These are phyloP conservation scores for Acanthamoeba sp. DNA, from an alignment of 208 protist species.

Conservation along the genomic window DNA sequence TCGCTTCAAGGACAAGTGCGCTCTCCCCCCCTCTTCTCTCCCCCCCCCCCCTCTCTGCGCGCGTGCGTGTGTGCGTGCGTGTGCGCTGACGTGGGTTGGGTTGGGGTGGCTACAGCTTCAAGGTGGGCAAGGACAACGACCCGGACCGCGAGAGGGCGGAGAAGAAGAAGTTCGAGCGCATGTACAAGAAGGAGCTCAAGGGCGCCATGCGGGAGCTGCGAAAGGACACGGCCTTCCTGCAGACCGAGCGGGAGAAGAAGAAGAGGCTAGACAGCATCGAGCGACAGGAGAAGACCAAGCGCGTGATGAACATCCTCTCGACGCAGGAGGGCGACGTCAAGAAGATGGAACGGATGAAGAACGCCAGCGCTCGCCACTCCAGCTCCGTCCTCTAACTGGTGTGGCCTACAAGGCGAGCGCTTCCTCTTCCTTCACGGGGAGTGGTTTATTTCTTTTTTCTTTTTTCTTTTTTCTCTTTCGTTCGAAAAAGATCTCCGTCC, in stretches of 20 bases:
- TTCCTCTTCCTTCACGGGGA: no score
- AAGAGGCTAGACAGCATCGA: not conserved
- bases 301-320: not conserved
- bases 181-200: conserved; percentile 65
- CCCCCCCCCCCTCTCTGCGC: no score
- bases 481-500: no score
- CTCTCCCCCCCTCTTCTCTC: no score
- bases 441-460: no score
- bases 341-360: conserved; percentile 56
- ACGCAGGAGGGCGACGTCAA: conserved; percentile 62
- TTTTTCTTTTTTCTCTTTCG: no score
- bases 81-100: no score
- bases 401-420: no score
- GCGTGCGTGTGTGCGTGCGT: no score
- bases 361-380: not conserved
- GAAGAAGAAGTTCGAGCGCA: conserved; percentile 27
- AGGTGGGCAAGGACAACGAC: conserved; percentile 25
- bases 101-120: not conserved
- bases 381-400: not conserved
- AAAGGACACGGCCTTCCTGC: conserved; percentile 72
- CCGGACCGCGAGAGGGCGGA: conserved; percentile 37
- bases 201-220: conserved; percentile 73
- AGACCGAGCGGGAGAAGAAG: conserved; percentile 42
- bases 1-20: conserved; percentile 63
- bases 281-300: conserved; percentile 65